Conservation (phyloP, 2,329 filamentous ascomycete genomes). For the Monilinia aucupariae region DNA sequence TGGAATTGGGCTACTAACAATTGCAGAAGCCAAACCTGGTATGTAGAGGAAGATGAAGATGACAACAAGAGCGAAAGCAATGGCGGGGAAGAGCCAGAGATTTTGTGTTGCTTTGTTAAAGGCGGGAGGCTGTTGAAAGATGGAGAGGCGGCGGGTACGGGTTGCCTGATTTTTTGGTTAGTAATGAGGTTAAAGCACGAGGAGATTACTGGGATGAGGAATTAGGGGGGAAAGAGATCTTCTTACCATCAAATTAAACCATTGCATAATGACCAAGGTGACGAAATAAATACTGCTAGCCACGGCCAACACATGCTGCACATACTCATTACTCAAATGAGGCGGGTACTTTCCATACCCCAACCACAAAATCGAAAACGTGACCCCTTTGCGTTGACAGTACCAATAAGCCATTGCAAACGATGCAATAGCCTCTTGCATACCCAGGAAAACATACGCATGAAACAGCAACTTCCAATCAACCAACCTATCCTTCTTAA, state of each 20-base stretch:
- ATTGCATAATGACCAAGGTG: slow-evolving; percentile 74
- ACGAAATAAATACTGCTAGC: slow-evolving; percentile 62
- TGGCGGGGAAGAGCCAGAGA: slow-evolving; percentile 61
- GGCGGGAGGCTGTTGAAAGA: slow-evolving; percentile 65
- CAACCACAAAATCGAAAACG: slow-evolving; percentile 61
- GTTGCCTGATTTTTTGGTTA: slow-evolving; percentile 38
- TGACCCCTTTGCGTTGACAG: slow-evolving; percentile 53
- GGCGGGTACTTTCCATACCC: slow-evolving; percentile 50
- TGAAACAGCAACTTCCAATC: slow-evolving; percentile 67
- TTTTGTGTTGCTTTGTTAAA: slow-evolving; percentile 58
- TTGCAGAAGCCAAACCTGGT: slow-evolving; percentile 52
- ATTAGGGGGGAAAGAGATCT: not conserved
- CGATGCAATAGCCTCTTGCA: slow-evolving; percentile 53
- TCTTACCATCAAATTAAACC: slow-evolving; percentile 60
- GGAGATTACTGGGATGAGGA: too few relatives aligned
- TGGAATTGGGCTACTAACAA: slow-evolving; percentile 59
- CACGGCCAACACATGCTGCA: slow-evolving; percentile 38
- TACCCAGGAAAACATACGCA: slow-evolving; percentile 63
- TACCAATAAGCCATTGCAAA: slow-evolving; percentile 64
- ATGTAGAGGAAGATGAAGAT: slow-evolving; percentile 65
- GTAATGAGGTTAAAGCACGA: not conserved
- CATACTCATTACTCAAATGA: slow-evolving; percentile 45
- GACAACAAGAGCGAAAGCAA: slow-evolving; percentile 61
- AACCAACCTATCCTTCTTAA: slow-evolving; percentile 65
- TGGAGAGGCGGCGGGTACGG: slow-evolving; percentile 55